Evolutionary conservation across 495 filamentous ascomycete genomes (phyloP), one percentile per base, ranked within the genome.

Genomic region (Chaetomium cochliodes): DNA sequence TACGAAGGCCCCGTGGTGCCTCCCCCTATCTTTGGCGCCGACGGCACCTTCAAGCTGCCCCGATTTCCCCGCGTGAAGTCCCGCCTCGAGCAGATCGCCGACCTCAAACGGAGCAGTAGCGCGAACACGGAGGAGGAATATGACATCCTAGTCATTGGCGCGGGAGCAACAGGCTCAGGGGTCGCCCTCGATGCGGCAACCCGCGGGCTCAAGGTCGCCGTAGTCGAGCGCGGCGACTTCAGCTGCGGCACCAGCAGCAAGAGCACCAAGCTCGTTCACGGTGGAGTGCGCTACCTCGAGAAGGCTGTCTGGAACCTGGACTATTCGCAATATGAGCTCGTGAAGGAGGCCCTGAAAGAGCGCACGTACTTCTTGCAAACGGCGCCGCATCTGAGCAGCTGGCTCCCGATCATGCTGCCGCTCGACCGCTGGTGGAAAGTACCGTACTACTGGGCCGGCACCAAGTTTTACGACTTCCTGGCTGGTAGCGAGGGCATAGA

Each of bases 351-450:
- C n/a, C 82, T 98, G 62, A 90, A 93, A 69, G 94, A 98, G 79
- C 88, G 94, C 66, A 92, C 92, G 68, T 97, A 96, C 76, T 98
- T 98, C 75, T 76, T 98, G 71, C 91, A 96, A 70, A 98, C 93
- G 13, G 94, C 94, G 33, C 94, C 94, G 16, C 94, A 98, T 82
- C 84, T 98, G 49, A 96, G 92, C 33, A 87, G 81, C 78, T 97
- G 93, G 91, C 82, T 98, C 44, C 94, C 94, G 20, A 98, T 98
- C 67, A 98, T 98, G 94, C 85, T 98, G 64, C 94, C 94, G 0
- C 81, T 97, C 50, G 87, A 96, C 73, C 90, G 91, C 69, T 97
- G 92, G 94, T 97, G 92, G 91, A 93, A 98, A 76, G 90, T 88
- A 30, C 94, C 94, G 13, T 98, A 98, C 77, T 98, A 96, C 79